Evolutionary conservation across 2,329 filamentous ascomycete genomes (phyloP).

Genomic region (Sarocladium oryzae): DNA sequence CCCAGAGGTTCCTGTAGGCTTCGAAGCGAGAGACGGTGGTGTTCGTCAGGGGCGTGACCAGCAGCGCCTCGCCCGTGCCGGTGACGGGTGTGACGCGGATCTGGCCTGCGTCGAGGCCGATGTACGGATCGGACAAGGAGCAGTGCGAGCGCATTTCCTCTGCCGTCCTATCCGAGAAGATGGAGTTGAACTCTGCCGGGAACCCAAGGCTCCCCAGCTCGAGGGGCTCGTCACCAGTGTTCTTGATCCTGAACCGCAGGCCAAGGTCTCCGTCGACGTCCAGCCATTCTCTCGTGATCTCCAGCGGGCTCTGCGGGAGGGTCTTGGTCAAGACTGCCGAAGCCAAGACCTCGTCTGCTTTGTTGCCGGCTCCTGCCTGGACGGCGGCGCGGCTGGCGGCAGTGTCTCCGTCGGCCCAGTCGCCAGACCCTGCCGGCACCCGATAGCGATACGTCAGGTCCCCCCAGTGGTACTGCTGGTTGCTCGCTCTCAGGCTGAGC

Average conservation of each 20-base stretch:
- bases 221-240: constrained; percentile 30
- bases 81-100: constrained; percentile 45
- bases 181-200: constrained; percentile 56
- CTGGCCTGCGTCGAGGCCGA: constrained; percentile 53
- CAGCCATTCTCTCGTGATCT: constrained; percentile 46
- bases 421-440: constrained; percentile 19
- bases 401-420: constrained; percentile 43
- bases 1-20: constrained; percentile 46
- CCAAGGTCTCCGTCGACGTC: constrained; percentile 41
- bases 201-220: constrained; percentile 53
- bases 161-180: constrained; percentile 46
- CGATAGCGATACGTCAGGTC: constrained; percentile 52
- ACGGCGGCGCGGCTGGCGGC: constrained; percentile 30
- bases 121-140: constrained; percentile 51
- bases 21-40: constrained; percentile 38
- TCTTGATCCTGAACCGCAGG: constrained; percentile 44
- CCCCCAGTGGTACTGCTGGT: constrained; percentile 52
- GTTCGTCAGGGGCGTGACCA: constrained; percentile 46
- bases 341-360: constrained; percentile 23
- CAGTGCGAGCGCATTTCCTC: constrained; percentile 43
- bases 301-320: constrained; percentile 31
- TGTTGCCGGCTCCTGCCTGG: constrained; percentile 12
- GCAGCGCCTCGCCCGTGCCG: constrained; percentile 45
- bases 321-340: constrained; percentile 35
- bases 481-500: constrained; percentile 37